Evolutionary conservation across 176 grass and related monocot species (phyloP).

Genomic region (Poa annua): DNA sequence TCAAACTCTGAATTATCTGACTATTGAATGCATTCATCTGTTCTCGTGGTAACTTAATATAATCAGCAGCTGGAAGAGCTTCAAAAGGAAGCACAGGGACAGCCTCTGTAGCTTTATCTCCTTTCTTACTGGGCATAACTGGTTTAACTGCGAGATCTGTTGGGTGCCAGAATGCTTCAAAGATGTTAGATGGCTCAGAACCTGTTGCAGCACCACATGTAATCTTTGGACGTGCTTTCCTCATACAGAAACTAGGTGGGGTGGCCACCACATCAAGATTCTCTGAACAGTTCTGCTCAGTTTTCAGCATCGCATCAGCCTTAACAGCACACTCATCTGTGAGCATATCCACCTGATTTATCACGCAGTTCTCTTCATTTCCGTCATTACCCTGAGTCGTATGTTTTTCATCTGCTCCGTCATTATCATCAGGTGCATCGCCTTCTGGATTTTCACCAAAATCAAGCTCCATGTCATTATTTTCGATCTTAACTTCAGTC

Average conservation of each 20-base stretch:
- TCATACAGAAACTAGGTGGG: slow-evolving; percentile 63
- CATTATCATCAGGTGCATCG: slow-evolving; percentile 73
- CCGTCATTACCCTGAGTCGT: slow-evolving; percentile 49
- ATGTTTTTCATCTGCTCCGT: slow-evolving; percentile 67
- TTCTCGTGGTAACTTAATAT: slow-evolving; percentile 75
- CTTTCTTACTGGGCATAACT: slow-evolving; percentile 91
- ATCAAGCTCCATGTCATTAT: slow-evolving; percentile 96
- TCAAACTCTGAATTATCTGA: slow-evolving; percentile 83
- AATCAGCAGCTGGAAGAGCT: slow-evolving; percentile 68
- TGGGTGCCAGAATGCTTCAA: slow-evolving; percentile 88
- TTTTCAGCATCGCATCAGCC: slow-evolving; percentile 50
- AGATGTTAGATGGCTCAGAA: slow-evolving; percentile 66
- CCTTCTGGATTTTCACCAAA: slow-evolving; percentile 91
- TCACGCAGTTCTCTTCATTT: slow-evolving; percentile 60
- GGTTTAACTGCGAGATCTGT: slow-evolving; percentile 96
- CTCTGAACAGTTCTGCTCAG: slow-evolving; percentile 55
- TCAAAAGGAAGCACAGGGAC: slow-evolving; percentile 70
- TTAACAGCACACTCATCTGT: slow-evolving; percentile 54
- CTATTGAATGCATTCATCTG: slow-evolving; percentile 77
- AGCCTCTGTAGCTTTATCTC: slow-evolving; percentile 66
- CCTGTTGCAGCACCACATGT: slow-evolving; percentile 47
- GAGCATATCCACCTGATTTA: slow-evolving; percentile 63
- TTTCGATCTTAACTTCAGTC: slow-evolving; percentile 78
- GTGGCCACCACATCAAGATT: slow-evolving; percentile 59
- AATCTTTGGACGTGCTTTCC: slow-evolving; percentile 70